Base-by-base conservation (phyloP, 306 rosid genomes). In the Prunus padus region DNA sequence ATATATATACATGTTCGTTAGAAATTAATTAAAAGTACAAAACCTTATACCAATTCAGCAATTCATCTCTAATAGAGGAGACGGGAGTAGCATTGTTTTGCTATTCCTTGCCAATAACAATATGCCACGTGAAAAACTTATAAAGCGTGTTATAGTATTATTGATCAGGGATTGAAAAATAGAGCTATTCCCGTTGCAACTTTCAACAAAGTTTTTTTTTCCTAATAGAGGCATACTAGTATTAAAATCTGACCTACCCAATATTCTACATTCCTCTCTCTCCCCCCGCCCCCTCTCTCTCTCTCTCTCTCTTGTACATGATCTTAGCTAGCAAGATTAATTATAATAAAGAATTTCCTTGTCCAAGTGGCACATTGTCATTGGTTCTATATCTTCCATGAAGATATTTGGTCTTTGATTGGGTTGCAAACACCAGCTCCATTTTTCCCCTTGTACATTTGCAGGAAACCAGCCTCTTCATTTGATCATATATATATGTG, bases 381-480 rank as follows among this genome's bases (percentile, higher is more conserved):
- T 68, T 88, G 89, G 84, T 13, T 3, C 22, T 86, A 70, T 85
- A 92, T 89, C 96, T 89, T 81, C 84, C 65, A 3, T 19, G 57
- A 87, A 82, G 90, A 91, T 84, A 83, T 85, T 47, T 89, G 89
- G 86, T 74, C 67, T 82, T 83, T 72, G 12, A 55, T 59, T 26
- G 23, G 73, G 14, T 68, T 63, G 54, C 77, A 79, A 67, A 31
- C 74, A 63, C 79, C 80, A 73, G 61, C 78, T 71, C 40, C 65
- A 74, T 57, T 28, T 69, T 8, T 30, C 16, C 47, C 46, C 45
- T 19, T 62, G 54, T 71, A 59, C 65, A 55, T 55, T 55, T 55
- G 28, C 61, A 55, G 61, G 64, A 23, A 26, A 13, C 65, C 19
- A 59, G 33, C 65, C 33, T 19, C 33, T 8, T 59, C 65, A 59